Conservation (phyloP, 495 filamentous ascomycete species). For the Chaetomidium leptoderma region DNA sequence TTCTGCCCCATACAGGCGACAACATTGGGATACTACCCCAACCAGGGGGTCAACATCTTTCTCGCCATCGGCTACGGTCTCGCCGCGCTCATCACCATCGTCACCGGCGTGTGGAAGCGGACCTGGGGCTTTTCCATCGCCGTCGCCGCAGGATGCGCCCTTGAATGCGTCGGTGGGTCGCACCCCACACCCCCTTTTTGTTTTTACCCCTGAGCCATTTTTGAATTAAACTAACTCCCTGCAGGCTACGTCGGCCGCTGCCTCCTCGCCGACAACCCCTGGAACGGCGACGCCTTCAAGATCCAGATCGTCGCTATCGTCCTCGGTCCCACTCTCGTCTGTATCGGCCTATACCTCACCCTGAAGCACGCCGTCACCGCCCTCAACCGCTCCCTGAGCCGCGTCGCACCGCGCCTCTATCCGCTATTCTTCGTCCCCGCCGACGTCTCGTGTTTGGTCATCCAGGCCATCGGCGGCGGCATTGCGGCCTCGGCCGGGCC, state of each 20-base stretch:
- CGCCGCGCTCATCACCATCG: slow-evolving; percentile 44
- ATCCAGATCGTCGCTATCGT: slow-evolving; percentile 65
- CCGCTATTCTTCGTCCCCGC: slow-evolving; percentile 62
- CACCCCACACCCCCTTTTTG: not conserved
- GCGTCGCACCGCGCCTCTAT: slow-evolving; percentile 55
- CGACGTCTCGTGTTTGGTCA: slow-evolving; percentile 58
- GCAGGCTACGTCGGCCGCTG: slow-evolving; percentile 59
- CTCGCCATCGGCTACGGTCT: slow-evolving; percentile 55
- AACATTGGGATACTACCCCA: slow-evolving; percentile 66
- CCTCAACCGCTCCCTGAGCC: slow-evolving; percentile 50
- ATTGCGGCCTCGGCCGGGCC: slow-evolving; percentile 51
- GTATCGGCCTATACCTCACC: slow-evolving; percentile 62
- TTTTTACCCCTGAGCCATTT: not conserved
- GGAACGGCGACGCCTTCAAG: slow-evolving; percentile 55
- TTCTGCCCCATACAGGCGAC: slow-evolving; percentile 56
- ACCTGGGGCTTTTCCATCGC: slow-evolving; percentile 60
- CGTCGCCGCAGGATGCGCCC: slow-evolving; percentile 45
- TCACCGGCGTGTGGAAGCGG: slow-evolving; percentile 53
- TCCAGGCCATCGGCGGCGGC: slow-evolving; percentile 64
- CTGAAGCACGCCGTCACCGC: slow-evolving; percentile 57
- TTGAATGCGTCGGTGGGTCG: slow-evolving; percentile 36
- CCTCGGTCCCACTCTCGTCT: slow-evolving; percentile 61
- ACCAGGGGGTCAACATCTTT: slow-evolving; percentile 58
- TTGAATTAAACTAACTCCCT: not conserved
- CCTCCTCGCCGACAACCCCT: slow-evolving; percentile 57